Base-by-base conservation (phyloP, 2,329 filamentous ascomycete species). In the Claviceps capensis region DNA sequence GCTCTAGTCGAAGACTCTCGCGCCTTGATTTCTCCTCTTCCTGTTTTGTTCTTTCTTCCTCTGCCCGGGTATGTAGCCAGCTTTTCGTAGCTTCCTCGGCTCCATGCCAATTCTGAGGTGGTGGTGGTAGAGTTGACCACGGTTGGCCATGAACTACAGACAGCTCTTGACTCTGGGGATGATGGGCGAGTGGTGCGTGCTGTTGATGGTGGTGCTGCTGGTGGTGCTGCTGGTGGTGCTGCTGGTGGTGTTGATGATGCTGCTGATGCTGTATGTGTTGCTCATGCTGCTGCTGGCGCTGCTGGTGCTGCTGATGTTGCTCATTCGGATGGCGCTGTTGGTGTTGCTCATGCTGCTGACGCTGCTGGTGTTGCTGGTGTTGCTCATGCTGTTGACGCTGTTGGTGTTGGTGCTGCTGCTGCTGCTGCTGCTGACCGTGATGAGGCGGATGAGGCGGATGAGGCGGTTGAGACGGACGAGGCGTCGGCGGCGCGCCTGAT, bases 41-140 rank as follows among this genome's bases (percentile, higher is more conserved):
- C 67, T 88, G 85, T 62, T 71, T 82, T 55, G 81, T 76, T 62
- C 75, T 80, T 61, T 89, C 85, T 62, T 89, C 85, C 65, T 89
- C 86, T 0, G 79, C 72, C 65, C 83, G 87, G 50, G 85, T 81
- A 51, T 77, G 68, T 22, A 88, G 70, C 85, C 85, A 89, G 51
- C 75, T 77, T 55, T 77, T 80, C 81, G 86, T 85, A 2, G 81
- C 77, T 40, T 88, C 84, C 60, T 87, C 83, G 37, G 77, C 73
- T 47, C 76, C 77, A 61, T 83, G 79, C 77, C 82, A 85, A 63
- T 81, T 77, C 42, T 78, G 75, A 30, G 83, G 81, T 34, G 78
- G 77, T 2, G 78, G 72, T n/a, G 83, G 83, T 41, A 86, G 68
- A 54, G 79, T 73, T 37, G 72, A 74, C 69, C 67, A 60, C 17